Base-by-base conservation (phyloP, 306 rosid genomes). In the Alnus rubra region DNA sequence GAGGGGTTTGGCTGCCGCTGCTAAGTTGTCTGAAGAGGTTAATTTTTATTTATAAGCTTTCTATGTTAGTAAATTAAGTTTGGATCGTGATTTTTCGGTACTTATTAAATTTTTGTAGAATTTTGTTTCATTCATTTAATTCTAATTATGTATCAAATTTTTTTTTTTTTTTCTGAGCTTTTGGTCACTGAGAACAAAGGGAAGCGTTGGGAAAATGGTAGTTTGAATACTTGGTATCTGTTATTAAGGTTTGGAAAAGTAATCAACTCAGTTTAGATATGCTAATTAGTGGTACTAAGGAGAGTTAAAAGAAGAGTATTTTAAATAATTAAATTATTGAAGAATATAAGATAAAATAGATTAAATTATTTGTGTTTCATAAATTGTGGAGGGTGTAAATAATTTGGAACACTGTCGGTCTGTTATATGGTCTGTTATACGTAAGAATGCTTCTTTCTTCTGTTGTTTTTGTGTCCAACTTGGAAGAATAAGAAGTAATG, bases 1-100 rank as follows among this genome's bases (percentile, higher is more conserved):
- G 90, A 92, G 80, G 88, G 98, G 97, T 55, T 88, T 94, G 86
- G 98, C 98, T 78, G 98, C 98, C 67, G 97, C 98, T 59, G 97
- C 98, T 37, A 94, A 92, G 89, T 84, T 94, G 62, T 94, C 98
- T 44, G 98, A 92, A 92, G 98, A 94, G 96, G 96, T 94, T 18
- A 53, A 31, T 28, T 18, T 69, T 68, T 53, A 70, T 74, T 4
- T 74, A 1, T 5, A 39, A 12, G 16, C 15, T 49, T 11, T 10
- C 18, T 8, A 18, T 64, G 49, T 5, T 56, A 2, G 19, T 54
- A 37, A 82, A 50, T 55, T n/a, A 65, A 54, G 18, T 47, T 3
- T 15, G 70, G 30, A 11, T 31, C 75, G 37, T 0, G 72, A 1
- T 67, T 35, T 12, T 42, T 7, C 5, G 13, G 42, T 12, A 18